phyloP scores from a whole-genome alignment of 2,329 filamentous ascomycete genomes.

The Penicillium decumbens region DNA sequence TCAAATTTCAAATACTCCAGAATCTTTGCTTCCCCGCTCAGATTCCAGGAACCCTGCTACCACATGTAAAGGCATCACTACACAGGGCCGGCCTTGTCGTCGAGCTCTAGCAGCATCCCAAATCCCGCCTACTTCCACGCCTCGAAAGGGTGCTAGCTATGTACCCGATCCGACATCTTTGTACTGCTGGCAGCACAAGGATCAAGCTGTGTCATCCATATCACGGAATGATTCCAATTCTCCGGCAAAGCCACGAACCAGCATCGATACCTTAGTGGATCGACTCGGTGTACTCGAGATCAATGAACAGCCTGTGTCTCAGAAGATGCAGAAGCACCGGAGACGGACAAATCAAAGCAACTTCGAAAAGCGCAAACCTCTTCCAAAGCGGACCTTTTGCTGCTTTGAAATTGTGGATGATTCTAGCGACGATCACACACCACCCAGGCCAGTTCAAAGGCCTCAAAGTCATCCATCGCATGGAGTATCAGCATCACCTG shows the following conservation, averaged over 20 bases:
- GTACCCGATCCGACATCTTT: slow-evolving; percentile 40
- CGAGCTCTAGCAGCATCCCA: slow-evolving; percentile 57
- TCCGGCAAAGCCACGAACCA: slow-evolving; percentile 64
- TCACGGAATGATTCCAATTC: slow-evolving; percentile 14
- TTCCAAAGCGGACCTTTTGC: slow-evolving; percentile 26
- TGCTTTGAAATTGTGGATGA: slow-evolving; percentile 32
- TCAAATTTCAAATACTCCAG: slow-evolving; percentile 69
- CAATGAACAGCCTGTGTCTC: slow-evolving; percentile 30
- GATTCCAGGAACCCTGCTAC: slow-evolving; percentile 79
- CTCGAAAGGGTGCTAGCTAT: slow-evolving; percentile 20
- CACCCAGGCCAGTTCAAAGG: slow-evolving; percentile 22
- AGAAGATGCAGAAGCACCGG: slow-evolving; percentile 2
- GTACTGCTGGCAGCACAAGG: slow-evolving; percentile 95
- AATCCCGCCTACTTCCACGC: slow-evolving; percentile 25
- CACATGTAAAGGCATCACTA: slow-evolving; percentile 85
- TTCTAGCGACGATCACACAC: slow-evolving; percentile 24
- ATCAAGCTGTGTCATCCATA: slow-evolving; percentile 58
- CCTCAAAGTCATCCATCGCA: slow-evolving; percentile 10
- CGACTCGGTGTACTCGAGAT: slow-evolving; percentile 70
- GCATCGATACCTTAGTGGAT: slow-evolving; percentile 81
- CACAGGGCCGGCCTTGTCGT: slow-evolving; percentile 76
- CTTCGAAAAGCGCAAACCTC: slow-evolving; percentile 15
- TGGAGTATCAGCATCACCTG: slow-evolving; percentile 4
- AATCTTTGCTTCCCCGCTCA: slow-evolving; percentile 69
- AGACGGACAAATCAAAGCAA: slow-evolving; percentile 7